Percentiles rank a stretch among this genome's conserved stretches.
phyloP scores from a whole-genome alignment of 1,139 yeast species.

The Scheffersomyces stambukii region DNA sequence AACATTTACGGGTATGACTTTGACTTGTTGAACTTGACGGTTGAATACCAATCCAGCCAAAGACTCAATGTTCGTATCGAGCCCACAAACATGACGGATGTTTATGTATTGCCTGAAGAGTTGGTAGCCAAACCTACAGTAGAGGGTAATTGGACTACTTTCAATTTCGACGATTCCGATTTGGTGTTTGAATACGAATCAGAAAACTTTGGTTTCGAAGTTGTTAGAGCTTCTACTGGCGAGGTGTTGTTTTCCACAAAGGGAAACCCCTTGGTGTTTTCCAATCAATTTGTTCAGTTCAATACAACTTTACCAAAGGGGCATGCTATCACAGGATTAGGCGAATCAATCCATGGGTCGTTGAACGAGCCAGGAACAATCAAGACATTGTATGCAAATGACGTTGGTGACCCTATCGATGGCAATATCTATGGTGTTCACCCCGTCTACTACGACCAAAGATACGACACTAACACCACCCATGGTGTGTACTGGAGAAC shows the following conservation, averaged over 20 bases:
- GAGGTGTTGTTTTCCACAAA: conserved; percentile 18
- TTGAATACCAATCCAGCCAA: conserved; percentile 20
- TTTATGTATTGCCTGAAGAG: conserved; percentile 20
- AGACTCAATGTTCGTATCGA: conserved; percentile 22
- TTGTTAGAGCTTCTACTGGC: conserved; percentile 18
- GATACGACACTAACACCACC: conserved; percentile 16
- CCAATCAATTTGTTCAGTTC: conserved; percentile 28
- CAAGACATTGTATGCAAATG: conserved; percentile 21
- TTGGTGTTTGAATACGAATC: conserved; percentile 17
- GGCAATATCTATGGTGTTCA: conserved; percentile 23
- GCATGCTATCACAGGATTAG: conserved; percentile 25
- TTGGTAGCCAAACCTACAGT: conserved; percentile 18
- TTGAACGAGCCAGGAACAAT: conserved; percentile 22
- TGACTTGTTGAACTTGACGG: conserved; percentile 20
- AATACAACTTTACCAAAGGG: conserved; percentile 22
- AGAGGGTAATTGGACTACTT: conserved; percentile 7
- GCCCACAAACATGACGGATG: conserved; percentile 21
- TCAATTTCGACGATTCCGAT: conserved; percentile 14
- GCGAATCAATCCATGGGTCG: conserved; percentile 27
- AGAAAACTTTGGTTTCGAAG: conserved; percentile 20
- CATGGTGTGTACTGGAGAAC: conserved; percentile 23
- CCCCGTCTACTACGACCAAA: conserved; percentile 19
- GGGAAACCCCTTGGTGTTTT: conserved; percentile 26
- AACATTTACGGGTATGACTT: conserved; percentile 29
- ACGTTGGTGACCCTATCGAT: conserved; percentile 19